A percentile compares a stretch with the other conserved stretches of the same genome.
These are phyloP conservation scores for Danielia reshetovae DNA, from an alignment of 805 yeast genomes.

Conservation along the genomic window DNA sequence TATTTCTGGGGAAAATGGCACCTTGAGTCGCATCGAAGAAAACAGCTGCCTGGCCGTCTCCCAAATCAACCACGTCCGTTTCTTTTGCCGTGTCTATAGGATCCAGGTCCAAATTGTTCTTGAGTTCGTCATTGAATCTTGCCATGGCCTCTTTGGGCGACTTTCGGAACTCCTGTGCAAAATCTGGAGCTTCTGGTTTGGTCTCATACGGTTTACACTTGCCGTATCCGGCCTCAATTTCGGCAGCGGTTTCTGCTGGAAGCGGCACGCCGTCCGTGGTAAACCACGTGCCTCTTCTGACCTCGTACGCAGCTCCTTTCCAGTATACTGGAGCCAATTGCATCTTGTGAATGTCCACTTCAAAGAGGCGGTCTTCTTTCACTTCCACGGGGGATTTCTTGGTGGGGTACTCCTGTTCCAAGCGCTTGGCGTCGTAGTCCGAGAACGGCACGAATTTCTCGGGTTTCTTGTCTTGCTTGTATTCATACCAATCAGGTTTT, in stretches of 20 bases:
- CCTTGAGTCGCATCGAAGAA: slow-evolving; percentile 43
- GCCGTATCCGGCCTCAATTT: slow-evolving; percentile 55
- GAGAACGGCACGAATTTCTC: slow-evolving; percentile 67
- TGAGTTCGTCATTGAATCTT: slow-evolving; percentile 17
- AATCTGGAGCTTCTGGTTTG: slow-evolving; percentile 12
- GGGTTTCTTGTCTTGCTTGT: slow-evolving; percentile 48
- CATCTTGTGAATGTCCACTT: slow-evolving; percentile 57
- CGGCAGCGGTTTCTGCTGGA: slow-evolving; percentile 43
- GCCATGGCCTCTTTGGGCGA: slow-evolving; percentile 15
- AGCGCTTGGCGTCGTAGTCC: slow-evolving; percentile 51
- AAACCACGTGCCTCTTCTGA: slow-evolving; percentile 87
- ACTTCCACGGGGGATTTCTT: slow-evolving; percentile 46
- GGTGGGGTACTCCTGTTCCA: slow-evolving; percentile 48
- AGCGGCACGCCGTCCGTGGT: slow-evolving; percentile 54
- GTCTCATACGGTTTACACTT: slow-evolving; percentile 29
- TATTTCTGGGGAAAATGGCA: slow-evolving; percentile 43
- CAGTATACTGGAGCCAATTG: slow-evolving; percentile 71
- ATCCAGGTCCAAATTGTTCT: slow-evolving; percentile 6
- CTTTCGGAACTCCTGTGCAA: slow-evolving; percentile 10
- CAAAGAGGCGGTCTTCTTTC: slow-evolving; percentile 75
- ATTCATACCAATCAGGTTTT: slow-evolving; percentile 61
- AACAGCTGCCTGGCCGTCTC: slow-evolving; percentile 34
- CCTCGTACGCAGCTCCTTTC: slow-evolving; percentile 83
- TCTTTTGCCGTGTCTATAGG: slow-evolving; percentile 21
- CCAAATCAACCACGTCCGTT: slow-evolving; percentile 26